Evolutionary conservation across 2,329 filamentous ascomycete genomes (phyloP), one percentile per base, ranked within the genome.

Genomic region (Talaromyces sp.): DNA sequence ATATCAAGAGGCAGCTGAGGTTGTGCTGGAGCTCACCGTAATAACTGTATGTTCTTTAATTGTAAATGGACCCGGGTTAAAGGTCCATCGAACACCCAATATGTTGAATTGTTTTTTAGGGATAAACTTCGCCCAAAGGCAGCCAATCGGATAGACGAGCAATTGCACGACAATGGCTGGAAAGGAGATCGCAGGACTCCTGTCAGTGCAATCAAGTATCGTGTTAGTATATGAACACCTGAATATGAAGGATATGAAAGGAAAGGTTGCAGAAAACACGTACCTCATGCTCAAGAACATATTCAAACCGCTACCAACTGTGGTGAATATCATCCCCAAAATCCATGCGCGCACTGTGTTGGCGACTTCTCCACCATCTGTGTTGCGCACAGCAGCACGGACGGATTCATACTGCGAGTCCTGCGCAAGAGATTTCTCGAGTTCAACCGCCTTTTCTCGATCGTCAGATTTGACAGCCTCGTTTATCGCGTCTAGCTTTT

Each of bases 331-430:
- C 63, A 85, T 58, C 35, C 83, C 83, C 49, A 86, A 80, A 13
- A 78, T 74, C 83, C 83, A 86, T 30, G 82, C 82, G 49, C 83
- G 81, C 53, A 85, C 75, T 11, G 82, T 86, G 64, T 84, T 86
- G 54, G 80, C 78, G 4, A 82, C 81, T 43, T 85, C 72, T 60
- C 84, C 82, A 55, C 82, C 77, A 64, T 86, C 84, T 64, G 81
- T 83, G 63, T 85, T 85, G 58, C 81, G 80, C 27, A 86, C 84
- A 20, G 84, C 82, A 30, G 83, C 82, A 63, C 84, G 82, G 48
- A 69, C 84, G 72, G 85, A 82, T 45, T 81, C 82, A 62, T 86
- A 86, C 3, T 84, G 84, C 51, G 83, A 86, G 65, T 86, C 83
- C 56, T 86, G 82, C 62, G 83, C 79, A 64, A 84, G 20, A 1